Conservation (phyloP, 129 eudicot genomes). For the Artemisia tridentata region DNA sequence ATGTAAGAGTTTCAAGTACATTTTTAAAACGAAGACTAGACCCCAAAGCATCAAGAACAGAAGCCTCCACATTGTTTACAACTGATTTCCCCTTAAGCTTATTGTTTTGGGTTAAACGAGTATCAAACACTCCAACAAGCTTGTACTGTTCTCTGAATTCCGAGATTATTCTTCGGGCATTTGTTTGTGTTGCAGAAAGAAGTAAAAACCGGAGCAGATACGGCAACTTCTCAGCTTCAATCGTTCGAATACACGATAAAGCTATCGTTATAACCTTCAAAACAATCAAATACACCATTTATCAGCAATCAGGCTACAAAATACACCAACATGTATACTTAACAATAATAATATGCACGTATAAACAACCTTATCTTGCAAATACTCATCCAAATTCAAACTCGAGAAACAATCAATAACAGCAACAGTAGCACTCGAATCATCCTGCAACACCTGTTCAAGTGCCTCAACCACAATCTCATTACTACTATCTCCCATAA, state of each 20-base stretch:
- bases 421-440: constrained; percentile 58
- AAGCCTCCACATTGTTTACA: constrained; percentile 55
- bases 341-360: no score
- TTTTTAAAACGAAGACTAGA: constrained; percentile 73
- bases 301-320: neutral
- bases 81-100: constrained; percentile 63
- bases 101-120: constrained; percentile 44
- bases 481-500: constrained; percentile 62
- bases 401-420: constrained; percentile 74
- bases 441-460: constrained; percentile 69
- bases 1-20: constrained; percentile 32
- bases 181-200: constrained; percentile 58
- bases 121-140: constrained; percentile 49
- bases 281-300: constrained; percentile 21
- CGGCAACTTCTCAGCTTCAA: constrained; percentile 71
- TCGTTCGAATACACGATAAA: constrained; percentile 69
- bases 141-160: constrained; percentile 70
- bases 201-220: constrained; percentile 68
- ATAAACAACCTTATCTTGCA: constrained; percentile 66
- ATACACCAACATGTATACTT: neutral
- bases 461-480: constrained; percentile 58
- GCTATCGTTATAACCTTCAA: constrained; percentile 72
- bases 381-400: constrained; percentile 65
- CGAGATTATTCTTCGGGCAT: constrained; percentile 69
- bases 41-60: constrained; percentile 71